Evolutionary conservation across 306 rosid species (phyloP).

Genomic region (Gleditsia sinensis): DNA sequence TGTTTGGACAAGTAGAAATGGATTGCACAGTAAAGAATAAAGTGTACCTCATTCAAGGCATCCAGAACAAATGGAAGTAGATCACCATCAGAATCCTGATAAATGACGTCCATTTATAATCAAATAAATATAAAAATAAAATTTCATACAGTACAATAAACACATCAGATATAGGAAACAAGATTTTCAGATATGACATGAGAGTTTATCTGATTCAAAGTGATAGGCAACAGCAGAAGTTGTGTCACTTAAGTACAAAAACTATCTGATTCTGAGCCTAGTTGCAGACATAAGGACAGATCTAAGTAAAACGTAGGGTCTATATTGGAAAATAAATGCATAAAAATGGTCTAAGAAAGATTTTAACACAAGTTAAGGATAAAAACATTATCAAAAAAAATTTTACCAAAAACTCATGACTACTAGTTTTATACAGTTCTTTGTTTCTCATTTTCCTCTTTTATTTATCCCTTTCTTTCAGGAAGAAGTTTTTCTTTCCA

Average conservation of each 20-base stretch:
- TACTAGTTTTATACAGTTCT: not conserved
- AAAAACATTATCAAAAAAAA: not conserved
- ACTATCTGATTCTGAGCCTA: slow-evolving; percentile 17
- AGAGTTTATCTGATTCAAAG: not conserved
- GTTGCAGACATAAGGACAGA: slow-evolving; percentile 1
- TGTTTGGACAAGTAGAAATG: not conserved
- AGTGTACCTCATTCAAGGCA: slow-evolving; percentile 90
- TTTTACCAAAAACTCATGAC: not conserved
- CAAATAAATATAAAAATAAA: slow-evolving; percentile 24
- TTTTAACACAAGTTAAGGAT: slow-evolving; percentile 19
- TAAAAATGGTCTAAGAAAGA: not conserved
- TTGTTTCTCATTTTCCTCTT: slow-evolving; percentile 9
- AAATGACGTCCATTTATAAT: slow-evolving; percentile 33
- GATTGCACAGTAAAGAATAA: slow-evolving; percentile 7
- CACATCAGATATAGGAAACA: slow-evolving; percentile 13
- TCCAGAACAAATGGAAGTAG: slow-evolving; percentile 90
- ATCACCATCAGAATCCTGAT: slow-evolving; percentile 94
- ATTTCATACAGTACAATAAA: slow-evolving; percentile 1
- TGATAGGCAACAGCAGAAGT: not conserved
- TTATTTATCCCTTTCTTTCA: slow-evolving; percentile 30
- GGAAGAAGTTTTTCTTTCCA: slow-evolving; percentile 18
- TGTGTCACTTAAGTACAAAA: slow-evolving; percentile 20
- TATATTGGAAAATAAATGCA: slow-evolving; percentile 10
- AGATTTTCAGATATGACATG: slow-evolving; percentile 11
- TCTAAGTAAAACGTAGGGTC: slow-evolving; percentile 9